These are phyloP conservation scores for Penstemon eatonii DNA, from an alignment of 257 asterid genomes.

Conservation along the genomic window DNA sequence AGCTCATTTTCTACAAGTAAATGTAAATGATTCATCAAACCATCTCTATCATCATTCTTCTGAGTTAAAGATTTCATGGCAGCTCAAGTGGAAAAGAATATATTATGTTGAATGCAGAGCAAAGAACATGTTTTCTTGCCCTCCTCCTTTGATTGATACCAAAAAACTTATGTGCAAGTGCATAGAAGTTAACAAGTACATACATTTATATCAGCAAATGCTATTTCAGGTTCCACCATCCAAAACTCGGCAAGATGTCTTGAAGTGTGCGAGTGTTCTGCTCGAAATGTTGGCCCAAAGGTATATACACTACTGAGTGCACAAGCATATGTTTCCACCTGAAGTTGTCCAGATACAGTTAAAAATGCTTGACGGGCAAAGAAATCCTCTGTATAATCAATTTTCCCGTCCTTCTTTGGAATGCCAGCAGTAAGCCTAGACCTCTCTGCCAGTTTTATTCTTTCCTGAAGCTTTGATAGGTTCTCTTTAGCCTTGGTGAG, in stretches of 20 bases:
- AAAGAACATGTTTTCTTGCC: not conserved
- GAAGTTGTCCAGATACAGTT: constrained; percentile 97
- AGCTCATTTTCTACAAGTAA: not conserved
- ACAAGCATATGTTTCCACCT: constrained; percentile 93
- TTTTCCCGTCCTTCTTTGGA: constrained; percentile 77
- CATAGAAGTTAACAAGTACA: constrained; percentile 15
- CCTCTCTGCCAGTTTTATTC: constrained; percentile 61
- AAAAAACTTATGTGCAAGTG: not conserved
- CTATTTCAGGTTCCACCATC: constrained; percentile 99
- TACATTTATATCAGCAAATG: constrained; percentile 91
- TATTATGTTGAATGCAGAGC: not conserved
- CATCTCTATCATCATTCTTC: not conserved
- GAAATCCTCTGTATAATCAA: constrained; percentile 83
- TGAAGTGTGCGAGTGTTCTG: constrained; percentile 89
- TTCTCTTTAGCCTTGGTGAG: constrained; percentile 74
- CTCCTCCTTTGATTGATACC: not conserved
- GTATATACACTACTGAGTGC: constrained; percentile 90
- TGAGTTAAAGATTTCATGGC: not conserved
- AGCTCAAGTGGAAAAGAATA: not conserved
- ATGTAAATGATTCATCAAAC: not conserved
- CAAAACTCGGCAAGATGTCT: constrained; percentile 97
- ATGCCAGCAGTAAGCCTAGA: constrained; percentile 57
- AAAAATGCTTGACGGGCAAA: constrained; percentile 90
- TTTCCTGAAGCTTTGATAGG: constrained; percentile 57
- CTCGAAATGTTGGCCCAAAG: constrained; percentile 96